These are phyloP conservation scores for Aphanomyces astaci DNA, from an alignment of 352 stramenopile species.

Conservation along the genomic window DNA sequence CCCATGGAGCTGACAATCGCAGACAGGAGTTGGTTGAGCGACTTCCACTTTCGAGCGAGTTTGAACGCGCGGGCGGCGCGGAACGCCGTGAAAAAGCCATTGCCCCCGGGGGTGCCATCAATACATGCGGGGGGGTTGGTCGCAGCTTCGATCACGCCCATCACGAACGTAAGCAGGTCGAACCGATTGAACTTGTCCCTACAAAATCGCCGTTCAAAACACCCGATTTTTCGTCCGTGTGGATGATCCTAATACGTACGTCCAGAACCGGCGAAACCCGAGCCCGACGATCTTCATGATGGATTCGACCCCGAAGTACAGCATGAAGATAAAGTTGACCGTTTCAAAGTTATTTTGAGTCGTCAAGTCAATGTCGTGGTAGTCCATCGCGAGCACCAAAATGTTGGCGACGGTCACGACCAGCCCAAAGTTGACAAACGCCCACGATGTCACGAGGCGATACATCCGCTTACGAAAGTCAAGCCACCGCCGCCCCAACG, in stretches of 20 bases:
- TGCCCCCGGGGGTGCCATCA: conserved; percentile 22
- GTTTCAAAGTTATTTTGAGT: conserved; percentile 6
- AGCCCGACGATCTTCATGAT: conserved; percentile 57
- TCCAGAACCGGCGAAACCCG: conserved; percentile 34
- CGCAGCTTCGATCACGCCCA: conserved; percentile 40
- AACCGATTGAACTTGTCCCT: conserved; percentile 51
- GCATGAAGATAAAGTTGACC: conserved; percentile 35
- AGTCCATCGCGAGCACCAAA: conserved; percentile 62
- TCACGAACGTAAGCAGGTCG: conserved; percentile 45
- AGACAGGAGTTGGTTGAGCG: conserved; percentile 66
- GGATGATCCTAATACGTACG: not conserved
- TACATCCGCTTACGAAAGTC: conserved; percentile 18
- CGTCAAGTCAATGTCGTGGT: conserved; percentile 42
- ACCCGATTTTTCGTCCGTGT: no score
- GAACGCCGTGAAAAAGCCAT: conserved; percentile 61
- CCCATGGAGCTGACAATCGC: conserved; percentile 85
- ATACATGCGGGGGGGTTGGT: conserved; percentile 29
- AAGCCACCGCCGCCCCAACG: not conserved
- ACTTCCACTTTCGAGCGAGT: conserved; percentile 84
- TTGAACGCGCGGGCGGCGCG: conserved; percentile 84
- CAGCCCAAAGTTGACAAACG: conserved; percentile 61
- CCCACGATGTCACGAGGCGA: conserved; percentile 22
- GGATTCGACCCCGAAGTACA: conserved; percentile 44
- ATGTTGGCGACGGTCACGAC: conserved; percentile 81
- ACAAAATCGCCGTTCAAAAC: not conserved